Evolutionary conservation across 495 filamentous ascomycete species (phyloP).

Genomic region (Copromyces sp.): DNA sequence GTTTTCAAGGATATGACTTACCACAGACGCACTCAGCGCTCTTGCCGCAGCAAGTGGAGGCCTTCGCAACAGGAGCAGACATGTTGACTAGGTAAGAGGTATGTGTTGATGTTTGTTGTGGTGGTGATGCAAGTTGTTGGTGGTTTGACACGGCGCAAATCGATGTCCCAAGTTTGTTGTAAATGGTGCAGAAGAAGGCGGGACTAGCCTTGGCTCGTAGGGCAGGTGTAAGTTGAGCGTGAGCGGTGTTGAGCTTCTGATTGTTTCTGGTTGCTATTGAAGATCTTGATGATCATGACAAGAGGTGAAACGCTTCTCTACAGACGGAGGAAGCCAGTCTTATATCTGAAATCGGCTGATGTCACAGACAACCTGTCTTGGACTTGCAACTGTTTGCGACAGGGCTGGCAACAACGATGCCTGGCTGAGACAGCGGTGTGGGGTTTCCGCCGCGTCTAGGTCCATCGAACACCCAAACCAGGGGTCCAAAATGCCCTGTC

Average conservation of each 20-base stretch:
- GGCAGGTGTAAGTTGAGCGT: background rate
- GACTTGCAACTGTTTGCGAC: background rate
- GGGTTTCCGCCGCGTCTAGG: background rate
- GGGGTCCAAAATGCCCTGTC: background rate
- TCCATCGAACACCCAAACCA: background rate
- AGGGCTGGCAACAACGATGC: background rate
- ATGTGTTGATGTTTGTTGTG: background rate
- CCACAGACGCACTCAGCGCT: constrained; percentile 40
- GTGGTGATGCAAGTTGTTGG: background rate
- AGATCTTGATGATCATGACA: background rate
- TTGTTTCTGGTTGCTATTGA: background rate
- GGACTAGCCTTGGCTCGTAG: background rate
- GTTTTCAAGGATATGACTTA: constrained; percentile 16
- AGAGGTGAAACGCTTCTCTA: background rate
- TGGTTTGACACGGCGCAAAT: background rate
- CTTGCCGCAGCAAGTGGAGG: constrained; percentile 43
- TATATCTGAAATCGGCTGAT: background rate
- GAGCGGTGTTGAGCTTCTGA: background rate
- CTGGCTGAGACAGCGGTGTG: background rate
- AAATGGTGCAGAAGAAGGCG: background rate
- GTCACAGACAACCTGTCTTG: background rate
- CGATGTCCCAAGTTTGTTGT: background rate
- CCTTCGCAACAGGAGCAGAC: constrained; percentile 14
- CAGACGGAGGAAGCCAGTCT: background rate
- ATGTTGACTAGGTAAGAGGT: constrained; percentile 10